Conservation (phyloP, 2,329 filamentous ascomycete genomes). For the Penicillium sp. region DNA sequence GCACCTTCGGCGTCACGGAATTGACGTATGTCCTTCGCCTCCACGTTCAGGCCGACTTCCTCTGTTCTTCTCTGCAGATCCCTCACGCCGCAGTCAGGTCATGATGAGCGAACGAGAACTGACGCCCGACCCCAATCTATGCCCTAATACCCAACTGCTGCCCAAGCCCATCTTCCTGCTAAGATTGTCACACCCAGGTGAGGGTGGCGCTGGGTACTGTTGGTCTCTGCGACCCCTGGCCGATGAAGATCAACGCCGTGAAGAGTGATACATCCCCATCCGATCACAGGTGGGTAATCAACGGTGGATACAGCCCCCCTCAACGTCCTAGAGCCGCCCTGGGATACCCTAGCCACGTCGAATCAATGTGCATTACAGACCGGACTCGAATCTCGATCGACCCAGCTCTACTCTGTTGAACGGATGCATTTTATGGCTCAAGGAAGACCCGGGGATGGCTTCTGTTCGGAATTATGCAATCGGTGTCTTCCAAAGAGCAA, state of each 20-base stretch:
- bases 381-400: conserved; percentile 21
- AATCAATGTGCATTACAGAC: conserved; percentile 15
- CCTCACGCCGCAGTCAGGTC: conserved; percentile 12
- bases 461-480: conserved; percentile 12
- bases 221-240: conserved; percentile 1
- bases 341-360: conserved; percentile 8
- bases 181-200: conserved; percentile 15
- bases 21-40: conserved; percentile 17
- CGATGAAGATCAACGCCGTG: conserved; percentile 8
- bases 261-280: conserved; percentile 16
- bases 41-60: conserved; percentile 20
- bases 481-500: conserved; percentile 12
- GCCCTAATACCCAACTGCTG: conserved; percentile 29
- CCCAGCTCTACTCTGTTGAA: conserved; percentile 19
- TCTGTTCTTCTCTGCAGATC: conserved; percentile 22
- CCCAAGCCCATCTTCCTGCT: conserved; percentile 19
- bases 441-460: conserved; percentile 7
- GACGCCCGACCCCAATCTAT: conserved; percentile 16
- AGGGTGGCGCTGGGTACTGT: conserved; percentile 8
- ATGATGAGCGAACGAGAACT: conserved; percentile 18
- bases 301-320: conserved; percentile 13
- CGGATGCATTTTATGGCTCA: conserved; percentile 8
- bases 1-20: conserved; percentile 14
- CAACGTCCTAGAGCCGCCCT: conserved; percentile 17
- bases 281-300: conserved; percentile 5